Base-by-base conservation (phyloP, 2,329 filamentous ascomycete genomes). In the Parascedosporium putredinis region DNA sequence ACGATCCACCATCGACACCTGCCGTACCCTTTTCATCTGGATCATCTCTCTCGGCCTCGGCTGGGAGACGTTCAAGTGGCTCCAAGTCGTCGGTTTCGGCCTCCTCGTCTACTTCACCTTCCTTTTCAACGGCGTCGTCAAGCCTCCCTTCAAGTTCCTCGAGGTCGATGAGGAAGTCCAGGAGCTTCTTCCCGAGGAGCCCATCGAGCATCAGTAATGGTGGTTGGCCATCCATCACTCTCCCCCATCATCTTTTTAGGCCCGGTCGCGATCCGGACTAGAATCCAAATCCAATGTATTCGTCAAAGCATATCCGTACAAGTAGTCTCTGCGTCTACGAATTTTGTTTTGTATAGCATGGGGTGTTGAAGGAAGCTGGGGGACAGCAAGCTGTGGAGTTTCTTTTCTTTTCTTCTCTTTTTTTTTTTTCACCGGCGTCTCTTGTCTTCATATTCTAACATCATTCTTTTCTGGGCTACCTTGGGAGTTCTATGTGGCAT, bases 11-110 rank as follows among this genome's bases (percentile, higher is more conserved):
- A 97, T 98, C 59, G 93, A 98, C 66, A 98, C 93, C 1, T 97
- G 90, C 73, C 83, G 91, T 36, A 98, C 93, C 0, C 78, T 98
- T 1, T 97, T 98, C 70, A 97, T 98, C 67, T 98, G 93, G 93
- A 77, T 98, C 24, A 87, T 95, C 12, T 95, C 88, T 16, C 78
- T 98, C 4, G 88, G 86, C 3, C 78, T 98, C 2, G 90, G 90
- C 53, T 98, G 93, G 93, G 93, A 98, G 70, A 83, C 81, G 0
- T 97, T 98, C 78, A 97, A 97, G 69, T 94, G 88, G 85, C 78
- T 98, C 5, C 93, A 98, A 68, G 88, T 98, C 12, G 64, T 80
- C 3, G 93, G 93, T 1, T 98, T 98, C 58, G 86, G 71, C 2
- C 70, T 96, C 56, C 76, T 98, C 31, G 93, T 98, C 12, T 98